phyloP scores from a whole-genome alignment of 257 asterid genomes.

The Verbena officinalis region DNA sequence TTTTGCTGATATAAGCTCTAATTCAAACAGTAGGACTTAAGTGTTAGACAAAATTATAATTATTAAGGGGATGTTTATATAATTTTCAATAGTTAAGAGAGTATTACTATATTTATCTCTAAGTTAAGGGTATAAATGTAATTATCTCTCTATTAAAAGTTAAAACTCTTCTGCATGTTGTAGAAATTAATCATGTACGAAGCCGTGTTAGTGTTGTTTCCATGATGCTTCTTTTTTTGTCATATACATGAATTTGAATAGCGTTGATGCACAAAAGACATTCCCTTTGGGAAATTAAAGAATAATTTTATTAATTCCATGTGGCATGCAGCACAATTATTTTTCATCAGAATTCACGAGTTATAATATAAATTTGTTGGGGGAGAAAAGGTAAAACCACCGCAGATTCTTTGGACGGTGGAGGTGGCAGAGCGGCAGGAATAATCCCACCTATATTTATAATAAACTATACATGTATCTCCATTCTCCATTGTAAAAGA shows the following conservation, averaged over 20 bases:
- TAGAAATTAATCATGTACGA: no score
- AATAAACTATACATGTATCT: background rate
- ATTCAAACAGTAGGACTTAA: no score
- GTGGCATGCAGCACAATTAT: conserved; percentile 8
- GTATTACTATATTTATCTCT: no score
- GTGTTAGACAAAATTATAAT: no score
- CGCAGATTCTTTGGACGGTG: conserved; percentile 5
- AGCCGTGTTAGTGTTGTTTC: conserved; percentile 11
- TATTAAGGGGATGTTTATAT: no score
- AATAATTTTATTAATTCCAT: background rate
- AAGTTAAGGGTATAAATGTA: no score
- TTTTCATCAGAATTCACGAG: background rate
- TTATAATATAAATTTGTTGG: background rate
- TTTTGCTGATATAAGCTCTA: no score
- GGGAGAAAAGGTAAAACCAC: background rate
- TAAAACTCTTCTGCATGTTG: no score
- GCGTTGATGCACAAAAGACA: background rate
- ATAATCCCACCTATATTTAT: background rate
- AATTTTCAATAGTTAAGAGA: no score
- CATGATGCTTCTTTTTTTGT: conserved; percentile 29
- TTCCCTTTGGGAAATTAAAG: conserved; percentile 2
- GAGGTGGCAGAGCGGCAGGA: conserved; percentile 13
- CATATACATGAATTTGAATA: background rate
- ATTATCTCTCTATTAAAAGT: no score
- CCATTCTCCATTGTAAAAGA: background rate